Evolutionary conservation across 306 rosid genomes (phyloP).

Genomic region (Heteromeles arbutifolia): DNA sequence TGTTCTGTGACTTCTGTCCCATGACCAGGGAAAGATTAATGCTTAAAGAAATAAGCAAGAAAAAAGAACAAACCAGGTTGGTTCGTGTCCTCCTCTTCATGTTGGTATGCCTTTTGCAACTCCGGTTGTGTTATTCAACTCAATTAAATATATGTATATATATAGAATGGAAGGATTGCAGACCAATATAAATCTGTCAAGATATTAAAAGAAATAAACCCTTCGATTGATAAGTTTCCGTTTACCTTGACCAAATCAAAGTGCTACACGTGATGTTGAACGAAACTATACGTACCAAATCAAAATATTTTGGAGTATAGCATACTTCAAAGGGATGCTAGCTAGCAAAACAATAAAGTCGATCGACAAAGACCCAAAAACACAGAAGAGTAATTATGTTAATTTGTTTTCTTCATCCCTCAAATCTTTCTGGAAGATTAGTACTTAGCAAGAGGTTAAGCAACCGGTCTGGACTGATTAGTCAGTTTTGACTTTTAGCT

Average conservation of each 20-base stretch:
- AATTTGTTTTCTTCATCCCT: neutral
- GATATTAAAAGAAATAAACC: too few species aligned
- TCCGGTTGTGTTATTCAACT: neutral
- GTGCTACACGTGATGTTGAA: neutral
- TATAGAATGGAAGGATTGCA: too few species aligned
- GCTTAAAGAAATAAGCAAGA: neutral
- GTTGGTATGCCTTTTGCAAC: neutral
- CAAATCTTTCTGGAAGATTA: neutral
- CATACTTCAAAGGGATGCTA: neutral
- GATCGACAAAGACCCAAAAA: neutral
- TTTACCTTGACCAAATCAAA: neutral
- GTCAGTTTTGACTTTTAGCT: neutral
- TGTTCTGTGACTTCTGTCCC: constrained; percentile 1
- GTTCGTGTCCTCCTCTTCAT: neutral
- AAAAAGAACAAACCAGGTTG: neutral
- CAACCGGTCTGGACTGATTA: neutral
- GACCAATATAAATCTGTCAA: too few species aligned
- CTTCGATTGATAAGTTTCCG: neutral
- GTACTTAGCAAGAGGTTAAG: neutral
- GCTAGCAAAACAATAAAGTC: neutral
- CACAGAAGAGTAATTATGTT: neutral
- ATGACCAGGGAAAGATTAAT: neutral
- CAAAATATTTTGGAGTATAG: neutral
- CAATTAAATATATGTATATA: neutral
- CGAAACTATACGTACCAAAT: neutral